A percentile compares a stretch with the other conserved stretches of the same genome.
phyloP scores from a whole-genome alignment of 2,329 filamentous ascomycete genomes.

The Xylogone sp. region DNA sequence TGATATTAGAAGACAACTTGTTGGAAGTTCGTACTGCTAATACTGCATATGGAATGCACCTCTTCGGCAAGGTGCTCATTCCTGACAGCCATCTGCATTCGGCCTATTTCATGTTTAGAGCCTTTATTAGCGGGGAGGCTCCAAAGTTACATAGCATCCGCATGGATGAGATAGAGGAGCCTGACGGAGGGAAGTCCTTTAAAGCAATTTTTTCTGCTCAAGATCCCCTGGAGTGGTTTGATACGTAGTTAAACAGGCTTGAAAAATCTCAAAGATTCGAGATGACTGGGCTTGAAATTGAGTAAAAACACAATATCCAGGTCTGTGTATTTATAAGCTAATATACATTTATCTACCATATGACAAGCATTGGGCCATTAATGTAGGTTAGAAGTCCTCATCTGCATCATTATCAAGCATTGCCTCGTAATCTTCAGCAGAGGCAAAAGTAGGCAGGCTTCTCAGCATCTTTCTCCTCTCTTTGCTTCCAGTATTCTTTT shows the following conservation, averaged over 20 bases:
- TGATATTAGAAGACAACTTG: neutral
- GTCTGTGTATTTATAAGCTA: constrained; percentile 8
- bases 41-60: constrained; percentile 45
- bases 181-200: constrained; percentile 39
- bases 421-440: constrained; percentile 87
- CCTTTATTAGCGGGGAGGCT: constrained; percentile 40
- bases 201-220: constrained; percentile 42
- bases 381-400: constrained; percentile 20
- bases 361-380: neutral
- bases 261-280: neutral
- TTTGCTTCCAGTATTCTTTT: constrained; percentile 35
- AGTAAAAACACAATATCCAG: neutral
- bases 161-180: constrained; percentile 36
- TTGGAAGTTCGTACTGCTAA: constrained; percentile 9
- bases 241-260: constrained; percentile 29
- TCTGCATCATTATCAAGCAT: constrained; percentile 72
- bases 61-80: constrained; percentile 46
- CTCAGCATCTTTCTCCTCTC: constrained; percentile 81
- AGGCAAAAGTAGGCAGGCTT: constrained; percentile 87
- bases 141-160: constrained; percentile 44
- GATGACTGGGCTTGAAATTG: neutral
- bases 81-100: constrained; percentile 30
- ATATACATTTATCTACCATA: neutral
- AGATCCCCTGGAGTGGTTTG: constrained; percentile 52
- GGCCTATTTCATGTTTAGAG: constrained; percentile 44